Base-by-base conservation (phyloP, 306 rosid genomes). In the Ceratonia siliqua region DNA sequence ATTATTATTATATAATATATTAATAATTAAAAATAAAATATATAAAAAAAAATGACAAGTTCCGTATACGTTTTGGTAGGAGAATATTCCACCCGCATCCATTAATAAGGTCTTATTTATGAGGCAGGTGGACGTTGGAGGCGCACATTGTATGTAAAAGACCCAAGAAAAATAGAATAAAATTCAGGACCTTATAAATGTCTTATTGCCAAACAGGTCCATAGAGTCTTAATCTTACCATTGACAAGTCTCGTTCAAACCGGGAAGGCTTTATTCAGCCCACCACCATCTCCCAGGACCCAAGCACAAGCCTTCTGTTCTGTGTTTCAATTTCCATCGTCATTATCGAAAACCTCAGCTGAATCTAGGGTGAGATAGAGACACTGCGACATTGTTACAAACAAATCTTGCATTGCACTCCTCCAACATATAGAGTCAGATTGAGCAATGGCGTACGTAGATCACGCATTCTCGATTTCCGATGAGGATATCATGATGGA, bases 401-500 rank as follows among this genome's bases (percentile, higher is more conserved):
- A 4, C 48, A 6, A 62, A 35, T 62, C 30, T 62, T 5, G 4
- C 24, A 17, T n/a, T n/a, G n/a, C n/a, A n/a, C n/a, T n/a, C n/a
- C 45, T 10, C 12, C 8, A 2, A 41, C 3, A 54, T 2, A 43
- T 35, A 65, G 5, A 21, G 13, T 24, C 11, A 58, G 69, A 48
- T 30, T 11, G 4, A 45, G 12, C 14, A 28, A 92, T 92, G 98
- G 96, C 96, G 67, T 92, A 95, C 12, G 98, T 95, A 1, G 99
- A 95, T 82, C 98, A 95, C 75, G 96, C 99, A 0, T 95, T 95
- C 74, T 95, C 99, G 53, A 95, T 95, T 28, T 79, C 98, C 1
- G 99, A 95, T 74, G 99, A 95, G 73, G 99, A 95, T 79, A 78
- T 94, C 55, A 91, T 95, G 96, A 81, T 95, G 84, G 99, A 66